A percentile compares a stretch with the other conserved stretches of the same genome.
phyloP scores from a whole-genome alignment of 176 grass and related monocot genomes.

The Cocos nucifera region DNA sequence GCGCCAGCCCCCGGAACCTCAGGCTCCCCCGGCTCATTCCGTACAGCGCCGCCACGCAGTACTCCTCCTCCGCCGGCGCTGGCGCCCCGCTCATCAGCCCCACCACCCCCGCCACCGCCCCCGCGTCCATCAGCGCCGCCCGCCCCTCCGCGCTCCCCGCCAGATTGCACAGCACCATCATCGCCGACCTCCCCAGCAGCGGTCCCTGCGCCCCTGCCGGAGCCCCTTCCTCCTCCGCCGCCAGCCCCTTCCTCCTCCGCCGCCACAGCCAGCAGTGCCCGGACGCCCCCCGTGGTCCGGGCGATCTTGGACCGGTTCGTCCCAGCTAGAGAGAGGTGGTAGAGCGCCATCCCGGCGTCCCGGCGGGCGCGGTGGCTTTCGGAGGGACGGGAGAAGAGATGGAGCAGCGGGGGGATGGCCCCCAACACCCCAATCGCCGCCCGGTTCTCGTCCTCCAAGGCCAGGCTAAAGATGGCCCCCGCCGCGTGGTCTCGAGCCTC shows the following conservation, averaged over 20 bases:
- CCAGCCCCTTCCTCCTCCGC: slow-evolving; percentile 2
- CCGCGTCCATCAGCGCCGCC: slow-evolving; percentile 60
- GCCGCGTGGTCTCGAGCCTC: slow-evolving; percentile 82
- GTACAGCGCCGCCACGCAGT: slow-evolving; percentile 68
- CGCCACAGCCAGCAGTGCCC: slow-evolving; percentile 41
- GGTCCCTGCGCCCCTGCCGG: slow-evolving; percentile 25
- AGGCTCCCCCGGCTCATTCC: slow-evolving; percentile 68
- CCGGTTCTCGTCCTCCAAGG: slow-evolving; percentile 81
- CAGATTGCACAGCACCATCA: slow-evolving; percentile 71
- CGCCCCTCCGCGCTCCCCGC: slow-evolving; percentile 53
- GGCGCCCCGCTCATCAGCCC: slow-evolving; percentile 23
- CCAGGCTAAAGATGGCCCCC: slow-evolving; percentile 74
- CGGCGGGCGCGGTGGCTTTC: slow-evolving; percentile 39
- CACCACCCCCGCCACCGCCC: slow-evolving; percentile 43
- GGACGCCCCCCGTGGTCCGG: slow-evolving; percentile 44
- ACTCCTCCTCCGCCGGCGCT: slow-evolving; percentile 36
- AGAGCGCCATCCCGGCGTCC: slow-evolving; percentile 76
- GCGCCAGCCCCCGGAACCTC: slow-evolving; percentile 65
- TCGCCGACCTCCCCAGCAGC: slow-evolving; percentile 34
- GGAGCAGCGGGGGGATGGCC: slow-evolving; percentile 64
- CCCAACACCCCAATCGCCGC: slow-evolving; percentile 74
- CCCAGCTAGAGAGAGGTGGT: slow-evolving; percentile 64
- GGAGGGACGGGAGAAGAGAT: slow-evolving; percentile 30
- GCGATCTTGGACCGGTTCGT: slow-evolving; percentile 78
- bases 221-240: slow-evolving; percentile 9